Evolutionary conservation across 2,329 filamentous ascomycete genomes (phyloP).

Genomic region (Davidsoniella neocaledoniae): DNA sequence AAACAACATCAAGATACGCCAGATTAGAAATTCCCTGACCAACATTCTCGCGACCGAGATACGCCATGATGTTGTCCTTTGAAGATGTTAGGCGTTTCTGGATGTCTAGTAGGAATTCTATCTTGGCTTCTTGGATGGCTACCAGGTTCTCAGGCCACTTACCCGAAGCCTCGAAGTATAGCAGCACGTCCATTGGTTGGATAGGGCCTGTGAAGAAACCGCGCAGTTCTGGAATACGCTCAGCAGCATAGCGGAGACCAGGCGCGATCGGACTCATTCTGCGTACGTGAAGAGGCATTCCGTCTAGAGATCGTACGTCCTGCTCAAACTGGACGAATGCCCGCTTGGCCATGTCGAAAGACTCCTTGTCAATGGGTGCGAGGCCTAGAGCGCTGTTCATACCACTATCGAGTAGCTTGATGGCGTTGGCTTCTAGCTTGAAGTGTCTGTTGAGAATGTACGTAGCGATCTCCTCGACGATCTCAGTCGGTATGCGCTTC

Average conservation of each 20-base stretch:
- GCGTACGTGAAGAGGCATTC: constrained; percentile 72
- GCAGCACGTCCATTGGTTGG: constrained; percentile 54
- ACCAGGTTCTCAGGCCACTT: constrained; percentile 86
- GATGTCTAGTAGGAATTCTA: constrained; percentile 71
- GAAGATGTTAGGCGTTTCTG: constrained; percentile 49
- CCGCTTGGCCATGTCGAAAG: constrained; percentile 53
- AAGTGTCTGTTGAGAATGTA: constrained; percentile 59
- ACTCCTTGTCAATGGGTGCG: constrained; percentile 30
- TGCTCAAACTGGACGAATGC: constrained; percentile 59
- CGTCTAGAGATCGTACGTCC: constrained; percentile 60
- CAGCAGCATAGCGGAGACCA: constrained; percentile 56
- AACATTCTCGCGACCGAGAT: constrained; percentile 67
- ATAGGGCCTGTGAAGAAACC: constrained; percentile 11
- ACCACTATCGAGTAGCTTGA: constrained; percentile 33
- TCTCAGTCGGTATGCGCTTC: constrained; percentile 41
- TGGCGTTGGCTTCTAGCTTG: constrained; percentile 35
- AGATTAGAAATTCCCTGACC: constrained; percentile 54
- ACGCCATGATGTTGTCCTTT: constrained; percentile 44
- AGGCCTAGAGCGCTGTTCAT: constrained; percentile 32
- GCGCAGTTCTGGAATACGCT: constrained; percentile 29
- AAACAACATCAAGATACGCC: constrained; percentile 66
- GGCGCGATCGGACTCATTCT: constrained; percentile 60
- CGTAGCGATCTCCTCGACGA: constrained; percentile 64
- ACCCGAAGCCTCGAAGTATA: constrained; percentile 85
- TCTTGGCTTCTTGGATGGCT: constrained; percentile 85